Evolutionary conservation across 169 alveolate species (phyloP), one percentile per base, ranked within the genome.

Genomic region (Perkinsus marinus): DNA sequence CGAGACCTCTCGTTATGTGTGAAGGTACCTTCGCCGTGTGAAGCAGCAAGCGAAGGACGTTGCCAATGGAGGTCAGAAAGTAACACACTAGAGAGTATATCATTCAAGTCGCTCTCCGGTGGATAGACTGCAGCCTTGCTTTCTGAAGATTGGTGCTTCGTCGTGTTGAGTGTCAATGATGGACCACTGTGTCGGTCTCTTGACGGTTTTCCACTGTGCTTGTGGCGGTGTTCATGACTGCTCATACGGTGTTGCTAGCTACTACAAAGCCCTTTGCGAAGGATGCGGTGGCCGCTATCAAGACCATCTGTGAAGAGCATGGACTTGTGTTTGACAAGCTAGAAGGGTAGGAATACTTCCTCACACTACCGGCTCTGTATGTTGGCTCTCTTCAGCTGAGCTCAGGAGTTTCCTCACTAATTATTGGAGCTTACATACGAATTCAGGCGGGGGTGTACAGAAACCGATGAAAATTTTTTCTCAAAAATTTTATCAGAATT

Each of bases 31-130:
- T 16, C 89, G 92, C 47, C 91, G 95, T 89, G 94, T 95, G 36
- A 92, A 94, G 90, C 92, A 94, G 43, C 95, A 95, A 90, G 97
- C 96, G 79, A 57, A 57, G 34, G 79, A 57, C 34, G 79, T 57
- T 2, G 79, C 79, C 79, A 57, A 57, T 16, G 79, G 79, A 16
- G 79, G 79, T 2, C 79, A 57, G 79, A 57, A 57, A 26, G 79
- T 57, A 26, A 16, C 79, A 0, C 79, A 57, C 22, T 57, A 57
- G 22, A 57, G 46, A 41, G 46, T 6, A 57, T 57, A 57, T 13
- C 34, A 57, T 57, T 57, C 79, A 57, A 57, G 79, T 16, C 79
- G 34, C 79, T 13, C 17, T n/a, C 46, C 46, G 22, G 22, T 57
- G 37, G 79, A 13, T 57, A 26, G 30, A 57, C 79, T 57, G 79